Base-by-base conservation (phyloP, 75 land plant species). In the Selaginella tamariscina region DNA sequence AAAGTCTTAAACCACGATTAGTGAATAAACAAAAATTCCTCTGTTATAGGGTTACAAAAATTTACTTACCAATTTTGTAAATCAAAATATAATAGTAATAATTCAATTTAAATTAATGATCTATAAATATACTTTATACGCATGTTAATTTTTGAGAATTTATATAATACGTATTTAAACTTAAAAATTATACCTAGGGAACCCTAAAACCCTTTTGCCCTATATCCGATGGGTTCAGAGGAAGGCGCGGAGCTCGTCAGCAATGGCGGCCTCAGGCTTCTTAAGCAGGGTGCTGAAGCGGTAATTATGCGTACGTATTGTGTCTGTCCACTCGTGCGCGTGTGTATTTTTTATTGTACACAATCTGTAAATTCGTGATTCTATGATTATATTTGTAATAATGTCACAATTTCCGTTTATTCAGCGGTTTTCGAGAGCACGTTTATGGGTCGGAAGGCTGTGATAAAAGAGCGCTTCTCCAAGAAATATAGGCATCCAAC, bases 251-350 rank as follows among this genome's bases (percentile, higher is more conserved):
- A 5, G 15, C 11, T 5, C 11, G 49, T 5, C 15, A 15, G 49
- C 5, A 39, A 5, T 39, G 11, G 49, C 15, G 49, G 49, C 49
- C 49, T 39, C 49, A 64, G 74, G 62, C 81, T 94, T 27, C 1
- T 90, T 32, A 87, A 94, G 74, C 98, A 90, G 72, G 98, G 96
- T 32, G 98, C 96, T 56, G 98, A 94, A 81, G 98, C 96, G 81
- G 98, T 94, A 64, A 80, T 95, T 75, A 5, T 60, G 66, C 15
- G 63, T 33, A 22, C 1, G 23, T 26, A 28, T 66, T 68, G 44
- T 24, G 32, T 0, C 30, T 59, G 66, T 32, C 23, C 32, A 2
- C 57, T 1, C 32, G 28, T 66, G 24, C 26, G 23, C 13, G 30
- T 27, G 28, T 32, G 59, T 29, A 0, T 49, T 49, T 32, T n/a